Evolutionary conservation across 2,329 filamentous ascomycete genomes (phyloP).

Genomic region (Knufia petricola): DNA sequence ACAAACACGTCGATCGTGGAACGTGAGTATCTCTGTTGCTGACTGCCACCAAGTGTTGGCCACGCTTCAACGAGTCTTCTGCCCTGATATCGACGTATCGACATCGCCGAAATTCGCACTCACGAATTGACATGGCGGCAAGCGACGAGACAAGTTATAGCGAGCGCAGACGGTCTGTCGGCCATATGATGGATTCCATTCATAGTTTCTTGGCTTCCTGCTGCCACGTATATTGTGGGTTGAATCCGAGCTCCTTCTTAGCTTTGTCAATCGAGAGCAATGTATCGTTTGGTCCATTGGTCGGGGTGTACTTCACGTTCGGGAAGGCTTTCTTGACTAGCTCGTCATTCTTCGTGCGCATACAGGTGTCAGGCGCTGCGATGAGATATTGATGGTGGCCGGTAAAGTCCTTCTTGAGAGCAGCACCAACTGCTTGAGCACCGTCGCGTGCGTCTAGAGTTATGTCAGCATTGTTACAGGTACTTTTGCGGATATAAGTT

Average conservation of each 20-base stretch:
- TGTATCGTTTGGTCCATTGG: constrained; percentile 4
- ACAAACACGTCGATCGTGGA: too few relatives aligned
- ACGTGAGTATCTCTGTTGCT: too few relatives aligned
- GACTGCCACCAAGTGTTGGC: too few relatives aligned
- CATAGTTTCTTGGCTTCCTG: constrained; percentile 3
- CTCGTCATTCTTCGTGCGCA: constrained; percentile 4
- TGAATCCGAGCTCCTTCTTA: constrained; percentile 5
- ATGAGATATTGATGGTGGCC: constrained; percentile 10
- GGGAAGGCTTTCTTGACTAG: constrained; percentile 7
- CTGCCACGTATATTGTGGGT: constrained; percentile 3
- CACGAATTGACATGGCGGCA: too few relatives aligned
- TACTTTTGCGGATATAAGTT: constrained; percentile 22
- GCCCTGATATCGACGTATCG: too few relatives aligned
- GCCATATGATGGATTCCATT: too few relatives aligned
- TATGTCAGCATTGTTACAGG: constrained; percentile 27
- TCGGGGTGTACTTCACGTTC: constrained; percentile 8
- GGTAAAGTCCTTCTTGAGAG: constrained; percentile 2
- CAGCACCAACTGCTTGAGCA: constrained; percentile 16
- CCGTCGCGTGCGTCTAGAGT: constrained; percentile 33
- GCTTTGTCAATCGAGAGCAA: constrained; percentile 9
- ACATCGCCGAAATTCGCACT: too few relatives aligned
- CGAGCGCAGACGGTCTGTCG: too few relatives aligned
- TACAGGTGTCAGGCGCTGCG: constrained; percentile 7
- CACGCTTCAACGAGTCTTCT: too few relatives aligned
- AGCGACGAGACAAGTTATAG: too few relatives aligned